Conservation (phyloP, 2,329 filamentous ascomycete species). For the Chaetomiaceae sp. region DNA sequence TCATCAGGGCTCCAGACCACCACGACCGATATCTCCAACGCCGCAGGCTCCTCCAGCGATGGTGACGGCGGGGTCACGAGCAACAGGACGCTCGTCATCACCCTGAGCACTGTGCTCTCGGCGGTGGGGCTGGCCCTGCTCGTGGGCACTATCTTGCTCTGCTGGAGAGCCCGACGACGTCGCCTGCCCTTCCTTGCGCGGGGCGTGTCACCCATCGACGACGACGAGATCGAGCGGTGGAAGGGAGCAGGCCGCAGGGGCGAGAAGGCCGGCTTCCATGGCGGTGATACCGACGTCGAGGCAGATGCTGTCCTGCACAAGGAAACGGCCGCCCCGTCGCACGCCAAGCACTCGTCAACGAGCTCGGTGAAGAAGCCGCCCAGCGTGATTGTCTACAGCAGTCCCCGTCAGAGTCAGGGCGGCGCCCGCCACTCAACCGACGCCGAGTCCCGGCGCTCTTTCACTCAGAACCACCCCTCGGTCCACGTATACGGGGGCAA, state of each 20-base stretch:
- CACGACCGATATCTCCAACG: conserved; percentile 8
- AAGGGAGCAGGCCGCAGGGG: conserved; percentile 28
- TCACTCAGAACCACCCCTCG: conserved; percentile 13
- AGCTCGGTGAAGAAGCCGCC: conserved; percentile 39
- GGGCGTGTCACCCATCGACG: conserved; percentile 55
- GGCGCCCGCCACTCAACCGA: conserved; percentile 27
- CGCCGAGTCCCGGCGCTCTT: conserved; percentile 21
- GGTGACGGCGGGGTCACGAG: conserved; percentile 20
- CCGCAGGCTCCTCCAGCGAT: conserved; percentile 4
- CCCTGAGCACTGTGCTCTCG: conserved; percentile 44
- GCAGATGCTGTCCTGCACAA: conserved; percentile 27
- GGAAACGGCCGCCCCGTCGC: conserved; percentile 24
- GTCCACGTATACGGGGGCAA: conserved; percentile 17
- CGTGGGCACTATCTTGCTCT: conserved; percentile 32
- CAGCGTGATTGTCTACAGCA: conserved; percentile 48
- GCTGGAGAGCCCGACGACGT: conserved; percentile 34
- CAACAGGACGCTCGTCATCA: conserved; percentile 42
- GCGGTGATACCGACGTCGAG: conserved; percentile 17
- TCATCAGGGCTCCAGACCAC: conserved; percentile 10
- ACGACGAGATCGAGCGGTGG: conserved; percentile 62
- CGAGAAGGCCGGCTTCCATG: conserved; percentile 19
- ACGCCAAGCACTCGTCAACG: conserved; percentile 33
- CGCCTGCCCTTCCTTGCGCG: conserved; percentile 42
- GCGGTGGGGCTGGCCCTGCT: conserved; percentile 39
- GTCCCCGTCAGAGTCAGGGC: conserved; percentile 24